Evolutionary conservation across 1,284 basidiomycete genomes (phyloP).

Genomic region (Naganishia albida): DNA sequence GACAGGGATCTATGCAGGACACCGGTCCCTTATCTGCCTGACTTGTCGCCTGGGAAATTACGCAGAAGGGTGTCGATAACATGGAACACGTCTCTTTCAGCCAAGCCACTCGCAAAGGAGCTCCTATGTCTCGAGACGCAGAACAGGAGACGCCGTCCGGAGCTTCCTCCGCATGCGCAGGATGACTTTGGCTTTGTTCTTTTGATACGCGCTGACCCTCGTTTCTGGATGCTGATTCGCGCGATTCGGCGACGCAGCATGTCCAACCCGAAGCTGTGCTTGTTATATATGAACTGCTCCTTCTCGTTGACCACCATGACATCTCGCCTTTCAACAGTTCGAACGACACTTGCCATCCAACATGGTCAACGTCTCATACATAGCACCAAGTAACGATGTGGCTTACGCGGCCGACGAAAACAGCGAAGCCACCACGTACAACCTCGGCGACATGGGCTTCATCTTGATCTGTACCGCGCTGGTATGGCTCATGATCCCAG

Average conservation of each 20-base stretch:
- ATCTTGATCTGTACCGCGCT: constrained; percentile 57
- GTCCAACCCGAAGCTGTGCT: neutral
- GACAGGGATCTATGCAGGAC: constrained; percentile 13
- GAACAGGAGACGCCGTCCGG: neutral
- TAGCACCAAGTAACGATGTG: constrained; percentile 45
- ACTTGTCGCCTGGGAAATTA: neutral
- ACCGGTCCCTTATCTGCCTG: neutral
- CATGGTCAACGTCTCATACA: constrained; percentile 49
- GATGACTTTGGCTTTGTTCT: constrained; percentile 3
- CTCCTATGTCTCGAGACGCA: neutral
- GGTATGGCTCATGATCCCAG: constrained; percentile 91
- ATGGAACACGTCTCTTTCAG: constrained; percentile 12
- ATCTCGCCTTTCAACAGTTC: neutral
- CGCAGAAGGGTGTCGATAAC: neutral
- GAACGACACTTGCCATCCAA: neutral
- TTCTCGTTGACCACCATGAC: neutral
- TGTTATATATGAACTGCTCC: neutral
- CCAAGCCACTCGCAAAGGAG: constrained; percentile 19
- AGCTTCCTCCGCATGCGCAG: neutral
- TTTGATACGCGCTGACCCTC: neutral
- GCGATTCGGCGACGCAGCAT: too few species aligned
- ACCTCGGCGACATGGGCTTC: constrained; percentile 61
- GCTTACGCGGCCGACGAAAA: constrained; percentile 43
- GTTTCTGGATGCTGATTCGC: neutral
- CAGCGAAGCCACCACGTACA: constrained; percentile 55